Percentiles rank a stretch among this genome's conserved stretches.
phyloP scores from a whole-genome alignment of 257 asterid genomes.

The Verbascum thapsus region DNA sequence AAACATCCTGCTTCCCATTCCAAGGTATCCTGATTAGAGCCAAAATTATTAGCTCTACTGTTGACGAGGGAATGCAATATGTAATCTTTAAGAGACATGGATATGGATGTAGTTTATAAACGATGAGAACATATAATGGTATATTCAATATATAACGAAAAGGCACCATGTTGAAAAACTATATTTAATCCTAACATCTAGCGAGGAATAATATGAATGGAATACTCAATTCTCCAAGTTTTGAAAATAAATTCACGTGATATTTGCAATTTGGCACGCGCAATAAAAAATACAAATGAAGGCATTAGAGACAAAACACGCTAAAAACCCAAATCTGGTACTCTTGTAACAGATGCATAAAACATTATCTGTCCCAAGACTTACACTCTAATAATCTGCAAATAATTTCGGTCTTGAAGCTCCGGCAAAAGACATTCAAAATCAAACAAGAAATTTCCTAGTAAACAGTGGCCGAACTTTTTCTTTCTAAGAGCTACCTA shows the following conservation, averaged over 20 bases:
- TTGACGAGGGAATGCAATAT: conserved; percentile 1
- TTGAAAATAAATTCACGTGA: neutral
- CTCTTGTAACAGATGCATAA: too few relatives aligned
- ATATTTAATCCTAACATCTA: neutral
- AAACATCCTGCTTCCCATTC: conserved; percentile 92
- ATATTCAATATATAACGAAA: neutral
- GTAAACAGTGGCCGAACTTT: too few relatives aligned
- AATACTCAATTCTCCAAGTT: conserved; percentile 5
- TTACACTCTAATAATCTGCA: too few relatives aligned
- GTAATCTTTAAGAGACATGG: neutral
- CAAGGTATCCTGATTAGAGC: conserved; percentile 89
- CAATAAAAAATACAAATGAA: too few relatives aligned
- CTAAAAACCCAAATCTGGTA: neutral
- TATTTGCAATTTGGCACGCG: too few relatives aligned
- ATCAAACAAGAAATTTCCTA: too few relatives aligned
- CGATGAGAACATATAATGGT: neutral
- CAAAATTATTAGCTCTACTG: conserved; percentile 29
- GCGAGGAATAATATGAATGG: conserved; percentile 6
- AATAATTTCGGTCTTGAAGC: too few relatives aligned
- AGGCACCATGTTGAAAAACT: too few relatives aligned
- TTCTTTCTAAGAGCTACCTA: too few relatives aligned
- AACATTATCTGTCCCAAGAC: too few relatives aligned
- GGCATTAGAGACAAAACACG: neutral
- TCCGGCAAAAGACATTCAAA: too few relatives aligned
- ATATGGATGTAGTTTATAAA: neutral